Evolutionary conservation across 805 yeast species (phyloP).

Genomic region (Candida chauliodis): DNA sequence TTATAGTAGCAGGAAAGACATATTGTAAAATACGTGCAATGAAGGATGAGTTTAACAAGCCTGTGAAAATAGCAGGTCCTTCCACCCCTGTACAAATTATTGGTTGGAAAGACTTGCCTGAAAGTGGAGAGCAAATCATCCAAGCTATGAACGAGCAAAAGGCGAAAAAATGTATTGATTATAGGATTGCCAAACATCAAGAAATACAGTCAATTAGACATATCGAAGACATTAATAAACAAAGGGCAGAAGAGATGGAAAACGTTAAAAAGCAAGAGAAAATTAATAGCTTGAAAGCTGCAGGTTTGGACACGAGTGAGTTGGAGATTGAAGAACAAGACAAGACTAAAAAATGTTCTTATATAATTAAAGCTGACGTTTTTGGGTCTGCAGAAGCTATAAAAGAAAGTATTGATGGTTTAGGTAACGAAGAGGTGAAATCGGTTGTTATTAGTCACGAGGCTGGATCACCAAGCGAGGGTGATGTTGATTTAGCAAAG

Average conservation of each 20-base stretch:
- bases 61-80: slow-evolving; percentile 68
- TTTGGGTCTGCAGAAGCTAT: slow-evolving; percentile 95
- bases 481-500: slow-evolving; percentile 38
- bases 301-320: slow-evolving; percentile 56
- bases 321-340: slow-evolving; percentile 26
- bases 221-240: slow-evolving; percentile 67
- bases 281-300: slow-evolving; percentile 53
- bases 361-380: slow-evolving; percentile 85
- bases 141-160: slow-evolving; percentile 70
- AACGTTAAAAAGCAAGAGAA: slow-evolving; percentile 51
- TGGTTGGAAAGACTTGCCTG: slow-evolving; percentile 94
- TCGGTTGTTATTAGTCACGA: slow-evolving; percentile 67
- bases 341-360: slow-evolving; percentile 39
- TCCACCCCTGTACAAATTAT: slow-evolving; percentile 85
- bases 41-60: slow-evolving; percentile 68
- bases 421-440: slow-evolving; percentile 86
- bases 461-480: slow-evolving; percentile 69
- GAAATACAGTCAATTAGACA: slow-evolving; percentile 57
- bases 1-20: slow-evolving; percentile 83
- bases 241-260: slow-evolving; percentile 52
- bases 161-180: slow-evolving; percentile 72
- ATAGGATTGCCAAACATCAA: slow-evolving; percentile 54
- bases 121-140: slow-evolving; percentile 80
- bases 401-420: slow-evolving; percentile 66
- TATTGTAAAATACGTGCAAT: slow-evolving; percentile 81